These are phyloP conservation scores for Suillus alpinus DNA, from an alignment of 768 basidiomycete species.

Conservation along the genomic window DNA sequence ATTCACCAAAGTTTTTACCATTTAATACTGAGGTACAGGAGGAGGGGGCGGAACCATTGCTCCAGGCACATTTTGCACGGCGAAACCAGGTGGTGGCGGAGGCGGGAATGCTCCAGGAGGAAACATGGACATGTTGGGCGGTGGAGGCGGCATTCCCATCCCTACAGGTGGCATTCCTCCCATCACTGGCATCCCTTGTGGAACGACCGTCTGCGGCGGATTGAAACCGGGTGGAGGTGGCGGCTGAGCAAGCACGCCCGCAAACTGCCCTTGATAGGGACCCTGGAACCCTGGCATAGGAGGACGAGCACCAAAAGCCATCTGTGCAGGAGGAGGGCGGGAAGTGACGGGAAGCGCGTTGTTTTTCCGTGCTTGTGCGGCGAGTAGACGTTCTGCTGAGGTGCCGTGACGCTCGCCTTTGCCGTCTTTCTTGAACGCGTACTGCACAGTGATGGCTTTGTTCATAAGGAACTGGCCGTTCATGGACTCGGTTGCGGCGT, in stretches of 20 bases:
- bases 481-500: slow-evolving; percentile 96
- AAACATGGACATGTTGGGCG: slow-evolving; percentile 46
- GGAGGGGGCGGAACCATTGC: slow-evolving; percentile 45
- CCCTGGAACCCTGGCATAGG: slow-evolving; percentile 71
- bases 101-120: slow-evolving; percentile 50
- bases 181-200: slow-evolving; percentile 38
- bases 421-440: slow-evolving; percentile 99
- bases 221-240: slow-evolving; percentile 81
- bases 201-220: slow-evolving; percentile 66
- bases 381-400: slow-evolving; percentile 92
- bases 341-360: slow-evolving; percentile 80
- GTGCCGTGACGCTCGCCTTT: slow-evolving; percentile 98
- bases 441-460: slow-evolving; percentile 95
- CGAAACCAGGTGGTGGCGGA: slow-evolving; percentile 67
- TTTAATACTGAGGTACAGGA: slow-evolving; percentile 34
- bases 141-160: slow-evolving; percentile 36
- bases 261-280: slow-evolving; percentile 90
- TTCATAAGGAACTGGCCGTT: slow-evolving; percentile 98
- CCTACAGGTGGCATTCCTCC: slow-evolving; percentile 28
- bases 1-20: background rate
- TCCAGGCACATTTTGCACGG: slow-evolving; percentile 42
- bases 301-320: slow-evolving; percentile 61
- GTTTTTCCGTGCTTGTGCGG: slow-evolving; percentile 93
- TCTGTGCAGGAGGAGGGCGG: slow-evolving; percentile 70
- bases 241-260: slow-evolving; percentile 79